Evolutionary conservation across 345 rosid species (phyloP), one percentile per base, ranked within the genome.

Genomic region (Cochlearia excelsa): DNA sequence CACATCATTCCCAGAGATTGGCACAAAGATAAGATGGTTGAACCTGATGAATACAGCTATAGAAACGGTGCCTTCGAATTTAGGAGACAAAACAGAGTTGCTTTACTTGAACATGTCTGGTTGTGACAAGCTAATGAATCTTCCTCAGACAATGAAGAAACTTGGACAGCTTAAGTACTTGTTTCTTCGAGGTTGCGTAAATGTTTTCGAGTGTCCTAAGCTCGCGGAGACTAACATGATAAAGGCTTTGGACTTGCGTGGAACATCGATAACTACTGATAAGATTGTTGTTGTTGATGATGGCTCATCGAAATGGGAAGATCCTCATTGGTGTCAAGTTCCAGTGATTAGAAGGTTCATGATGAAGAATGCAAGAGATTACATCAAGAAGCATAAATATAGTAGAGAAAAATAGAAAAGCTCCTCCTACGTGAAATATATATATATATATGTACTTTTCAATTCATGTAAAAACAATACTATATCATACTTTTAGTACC

Each of bases 221-320:
- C 57, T 69, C 47, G 51, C 31, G 11, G 63, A 47, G 7, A 44
- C 38, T 2, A 59, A 10, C 3, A 46, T 61, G n/a, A 61, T 69
- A 68, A 69, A 69, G 43, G 74, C 49, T 4, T 23, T 70, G 42
- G 59, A 63, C 29, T 49, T 70, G 0, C 54, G 63, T 56, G 74
- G 74, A 54, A 69, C 68, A 42, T 69, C 68, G 3, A 69, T 69
- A 55, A 33, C 33, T 16, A 16, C 23, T 16, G 23, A 34, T 6
- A 34, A 54, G 2, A 59, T 29, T 41, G 16, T 16, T 16, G 23
- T 16, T 16, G 23, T 16, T 11, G 0, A 38, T 27, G 47, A 30
- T 39, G 42, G 16, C 5, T 53, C 40, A 11, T 54, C 33, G 31
- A 29, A 33, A 16, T 16, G 23, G 2, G 45, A 41, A 39, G 68